These are phyloP conservation scores for Pneumocystis wakefieldiae DNA, from an alignment of 1,139 yeast genomes.

Conservation along the genomic window DNA sequence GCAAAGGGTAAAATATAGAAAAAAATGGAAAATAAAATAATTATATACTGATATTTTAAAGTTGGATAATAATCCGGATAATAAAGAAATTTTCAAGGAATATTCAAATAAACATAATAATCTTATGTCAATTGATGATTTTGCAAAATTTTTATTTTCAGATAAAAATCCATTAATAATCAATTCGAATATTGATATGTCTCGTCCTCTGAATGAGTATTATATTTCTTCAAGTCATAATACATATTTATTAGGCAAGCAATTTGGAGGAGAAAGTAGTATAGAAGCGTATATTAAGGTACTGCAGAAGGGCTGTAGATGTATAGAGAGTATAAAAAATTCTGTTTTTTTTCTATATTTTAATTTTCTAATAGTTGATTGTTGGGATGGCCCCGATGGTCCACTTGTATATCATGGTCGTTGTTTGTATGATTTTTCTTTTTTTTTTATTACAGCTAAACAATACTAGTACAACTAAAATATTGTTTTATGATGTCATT, in stretches of 20 bases:
- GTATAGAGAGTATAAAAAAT: conserved; percentile 42
- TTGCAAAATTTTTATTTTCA: conserved; percentile 40
- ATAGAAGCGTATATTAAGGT: conserved; percentile 85
- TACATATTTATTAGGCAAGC: conserved; percentile 78
- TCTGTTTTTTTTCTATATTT: neutral
- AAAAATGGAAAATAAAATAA: conserved; percentile 41
- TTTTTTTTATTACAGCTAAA: neutral
- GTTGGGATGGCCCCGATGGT: conserved; percentile 66
- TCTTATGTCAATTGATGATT: conserved; percentile 34
- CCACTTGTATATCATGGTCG: conserved; percentile 88
- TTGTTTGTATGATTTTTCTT: conserved; percentile 31
- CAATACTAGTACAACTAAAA: conserved; percentile 38
- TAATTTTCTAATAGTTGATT: conserved; percentile 35
- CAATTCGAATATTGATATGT: conserved; percentile 32
- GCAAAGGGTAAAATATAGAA: neutral
- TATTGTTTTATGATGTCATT: conserved; percentile 55
- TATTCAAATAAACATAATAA: neutral
- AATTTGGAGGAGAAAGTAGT: conserved; percentile 80
- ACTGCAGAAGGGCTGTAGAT: conserved; percentile 79
- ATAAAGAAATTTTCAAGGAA: conserved; percentile 1
- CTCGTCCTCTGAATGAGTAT: conserved; percentile 68
- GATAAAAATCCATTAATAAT: conserved; percentile 23
- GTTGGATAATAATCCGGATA: conserved; percentile 21
- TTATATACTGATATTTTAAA: conserved; percentile 29
- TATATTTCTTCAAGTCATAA: conserved; percentile 88